Base-by-base conservation (phyloP, 495 filamentous ascomycete genomes). In the Eremomyces bilateralis region DNA sequence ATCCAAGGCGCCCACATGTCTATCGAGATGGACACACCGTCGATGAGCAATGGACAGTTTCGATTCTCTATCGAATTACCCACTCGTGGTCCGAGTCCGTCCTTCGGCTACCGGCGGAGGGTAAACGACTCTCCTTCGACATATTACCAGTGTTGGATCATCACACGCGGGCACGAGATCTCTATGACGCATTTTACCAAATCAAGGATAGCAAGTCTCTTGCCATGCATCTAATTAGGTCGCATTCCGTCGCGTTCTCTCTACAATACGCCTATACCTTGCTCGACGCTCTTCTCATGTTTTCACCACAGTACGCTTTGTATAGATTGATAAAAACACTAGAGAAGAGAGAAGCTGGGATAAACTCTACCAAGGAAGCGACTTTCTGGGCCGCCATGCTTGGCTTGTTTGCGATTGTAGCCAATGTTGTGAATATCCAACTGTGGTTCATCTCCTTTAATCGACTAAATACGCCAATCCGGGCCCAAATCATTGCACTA, bases 401-500 rank as follows among this genome's bases (percentile, higher is more conserved):
- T 10, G 35, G 28, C 8, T 6, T 37, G 4, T 4, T 8, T 21
- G 17, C 18, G 4, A 21, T 37, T 8, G 10, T 37, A 6, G 28
- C 5, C 4, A 12, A 16, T 19, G 12, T 4, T 4, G 6, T 37
- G 4, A 19, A 37, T 15, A 37, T 34, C 20, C 15, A n/a, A 25
- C 4, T 33, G 8, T 37, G 35, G 35, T 37, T 18, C 8, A 21
- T 37, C 11, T 6, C 25, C 28, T 37, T 34, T 34, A n/a, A 25
- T n/a, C 24, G 10, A 13, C 4, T 37, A 18, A 10, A 34, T 12
- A 19, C 33, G 4, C 35, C 35, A 18, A 4, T 35, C 28, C 24
- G 35, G 4, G 24, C 33, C 10, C 35, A 37, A 18, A 21, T 37
- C 5, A 43, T 2, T 29, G 37, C 17, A 20, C 25, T 35, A 45